Evolutionary conservation across 306 rosid genomes (phyloP).

Genomic region (Prunus salicina): DNA sequence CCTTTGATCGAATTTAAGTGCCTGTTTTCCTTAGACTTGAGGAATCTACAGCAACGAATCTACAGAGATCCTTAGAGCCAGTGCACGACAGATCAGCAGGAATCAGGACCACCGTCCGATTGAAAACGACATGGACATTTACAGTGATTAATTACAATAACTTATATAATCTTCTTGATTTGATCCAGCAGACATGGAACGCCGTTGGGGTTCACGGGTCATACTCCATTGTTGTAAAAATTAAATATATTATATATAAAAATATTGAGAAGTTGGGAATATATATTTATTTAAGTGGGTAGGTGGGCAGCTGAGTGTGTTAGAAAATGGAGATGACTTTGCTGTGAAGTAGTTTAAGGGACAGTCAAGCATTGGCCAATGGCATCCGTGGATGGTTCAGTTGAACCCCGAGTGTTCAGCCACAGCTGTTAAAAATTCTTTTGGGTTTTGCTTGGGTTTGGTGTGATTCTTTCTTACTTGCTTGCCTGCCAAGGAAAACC

Average conservation of each 20-base stretch:
- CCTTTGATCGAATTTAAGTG: background rate
- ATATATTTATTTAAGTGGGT: background rate
- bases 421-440: conserved; percentile 5
- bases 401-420: background rate
- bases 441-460: background rate
- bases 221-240: background rate
- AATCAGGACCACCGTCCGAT: conserved; percentile 2
- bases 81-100: conserved; percentile 2
- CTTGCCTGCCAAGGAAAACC: conserved; percentile 24
- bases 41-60: conserved; percentile 23
- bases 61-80: conserved; percentile 2
- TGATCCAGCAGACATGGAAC: conserved; percentile 2
- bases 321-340: conserved; percentile 1
- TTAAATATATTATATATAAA: background rate
- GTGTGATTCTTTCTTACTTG: background rate
- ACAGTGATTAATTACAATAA: background rate
- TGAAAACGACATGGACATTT: conserved; percentile 8
- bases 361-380: conserved; percentile 6
- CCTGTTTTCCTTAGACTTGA: background rate
- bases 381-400: background rate
- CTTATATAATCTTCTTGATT: background rate
- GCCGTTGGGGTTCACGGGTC: background rate
- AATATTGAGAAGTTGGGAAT: background rate
- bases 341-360: background rate
- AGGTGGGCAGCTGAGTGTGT: background rate